These are phyloP conservation scores for Globisporangium rhizosaccharum DNA, from an alignment of 352 stramenopile species.

Conservation along the genomic window DNA sequence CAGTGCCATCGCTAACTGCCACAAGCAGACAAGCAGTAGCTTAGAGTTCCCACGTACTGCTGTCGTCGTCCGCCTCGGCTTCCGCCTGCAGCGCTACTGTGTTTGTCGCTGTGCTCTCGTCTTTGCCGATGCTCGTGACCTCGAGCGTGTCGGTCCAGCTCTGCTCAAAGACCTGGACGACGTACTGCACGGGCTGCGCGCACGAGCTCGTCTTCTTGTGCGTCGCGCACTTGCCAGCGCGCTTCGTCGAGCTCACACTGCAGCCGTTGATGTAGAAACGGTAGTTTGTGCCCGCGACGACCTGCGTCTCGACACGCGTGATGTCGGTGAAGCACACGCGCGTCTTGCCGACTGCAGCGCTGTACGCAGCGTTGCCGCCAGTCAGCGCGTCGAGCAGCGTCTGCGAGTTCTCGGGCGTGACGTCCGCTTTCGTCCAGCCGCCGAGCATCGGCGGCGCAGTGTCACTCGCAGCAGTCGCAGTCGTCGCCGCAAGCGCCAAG, in stretches of 20 bases:
- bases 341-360: conserved; percentile 20
- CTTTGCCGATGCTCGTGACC: conserved; percentile 35
- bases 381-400: conserved; percentile 9
- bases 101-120: neutral
- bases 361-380: conserved; percentile 15
- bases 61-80: conserved; percentile 2
- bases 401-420: conserved; percentile 2
- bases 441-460: neutral
- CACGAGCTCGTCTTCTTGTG: conserved; percentile 12
- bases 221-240: conserved; percentile 37
- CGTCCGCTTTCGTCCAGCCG: neutral
- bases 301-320: conserved; percentile 23
- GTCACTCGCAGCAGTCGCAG: no score
- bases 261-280: conserved; percentile 63
- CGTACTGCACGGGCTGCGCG: conserved; percentile 27
- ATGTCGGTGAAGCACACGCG: conserved; percentile 43
- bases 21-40: neutral
- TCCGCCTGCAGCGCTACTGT: neutral
- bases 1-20: neutral
- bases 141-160: conserved; percentile 59
- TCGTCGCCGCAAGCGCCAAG: no score
- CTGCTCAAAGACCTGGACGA: conserved; percentile 58
- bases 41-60: conserved; percentile 5
- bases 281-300: conserved; percentile 77
- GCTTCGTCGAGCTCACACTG: conserved; percentile 19